These are phyloP conservation scores for Gardenia jasminoides DNA, from an alignment of 257 asterid genomes.

Conservation along the genomic window DNA sequence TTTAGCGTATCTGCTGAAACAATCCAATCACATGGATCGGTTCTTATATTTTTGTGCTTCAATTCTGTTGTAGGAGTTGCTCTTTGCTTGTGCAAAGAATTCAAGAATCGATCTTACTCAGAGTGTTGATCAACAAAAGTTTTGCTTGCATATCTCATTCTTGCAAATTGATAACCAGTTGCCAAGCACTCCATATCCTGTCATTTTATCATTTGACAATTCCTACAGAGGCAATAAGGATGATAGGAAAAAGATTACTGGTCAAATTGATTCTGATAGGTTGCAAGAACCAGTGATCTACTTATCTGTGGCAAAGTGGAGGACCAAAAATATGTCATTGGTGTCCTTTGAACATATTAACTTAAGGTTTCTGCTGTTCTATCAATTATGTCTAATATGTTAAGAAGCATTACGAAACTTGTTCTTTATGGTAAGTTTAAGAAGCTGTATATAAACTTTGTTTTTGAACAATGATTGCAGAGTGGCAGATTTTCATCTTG, in stretches of 20 bases:
- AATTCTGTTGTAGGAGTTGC: constrained; percentile 68
- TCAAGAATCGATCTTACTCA: constrained; percentile 58
- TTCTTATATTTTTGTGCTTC: constrained; percentile 17
- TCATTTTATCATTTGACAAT: constrained; percentile 71
- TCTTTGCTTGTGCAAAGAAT: constrained; percentile 80
- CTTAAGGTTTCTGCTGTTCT: constrained; percentile 60
- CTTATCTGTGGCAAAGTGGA: constrained; percentile 83
- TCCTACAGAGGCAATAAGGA: constrained; percentile 45
- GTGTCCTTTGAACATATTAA: constrained; percentile 76
- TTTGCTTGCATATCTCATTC: constrained; percentile 62
- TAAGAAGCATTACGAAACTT: too few relatives aligned
- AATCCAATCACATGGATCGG: neutral
- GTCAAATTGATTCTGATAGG: constrained; percentile 42
- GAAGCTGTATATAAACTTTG: constrained; percentile 10
- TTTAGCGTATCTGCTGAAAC: neutral
- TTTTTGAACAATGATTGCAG: constrained; percentile 43
- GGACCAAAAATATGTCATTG: constrained; percentile 61
- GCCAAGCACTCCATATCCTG: constrained; percentile 75
- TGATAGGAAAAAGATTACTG: constrained; percentile 47
- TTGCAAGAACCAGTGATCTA: constrained; percentile 71
- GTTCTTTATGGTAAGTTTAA: neutral
- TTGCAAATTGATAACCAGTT: constrained; percentile 94
- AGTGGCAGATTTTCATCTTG: constrained; percentile 78
- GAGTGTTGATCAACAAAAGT: constrained; percentile 78
- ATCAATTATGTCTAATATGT: neutral